These are phyloP conservation scores for Croton laevigatus DNA, from an alignment of 441 rosid species.

Conservation along the genomic window DNA sequence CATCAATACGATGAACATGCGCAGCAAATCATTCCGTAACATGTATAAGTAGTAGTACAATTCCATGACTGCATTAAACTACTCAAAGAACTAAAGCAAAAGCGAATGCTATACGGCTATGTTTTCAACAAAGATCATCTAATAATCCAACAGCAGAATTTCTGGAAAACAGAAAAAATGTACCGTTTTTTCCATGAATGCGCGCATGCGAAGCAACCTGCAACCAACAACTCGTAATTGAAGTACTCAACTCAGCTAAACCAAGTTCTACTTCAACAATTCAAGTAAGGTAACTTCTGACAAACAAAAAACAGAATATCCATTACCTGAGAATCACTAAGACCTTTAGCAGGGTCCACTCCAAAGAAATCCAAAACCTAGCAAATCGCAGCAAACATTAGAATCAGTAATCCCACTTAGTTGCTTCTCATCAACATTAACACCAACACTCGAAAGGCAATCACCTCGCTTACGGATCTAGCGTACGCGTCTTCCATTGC, in stretches of 20 bases:
- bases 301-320: not conserved
- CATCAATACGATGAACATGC: not conserved
- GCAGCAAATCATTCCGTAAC: not conserved
- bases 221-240: constrained; percentile 12
- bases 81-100: not conserved
- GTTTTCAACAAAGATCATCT: not conserved
- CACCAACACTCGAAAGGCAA: constrained; percentile 13
- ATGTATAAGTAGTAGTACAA: not conserved
- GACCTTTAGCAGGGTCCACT: constrained; percentile 74
- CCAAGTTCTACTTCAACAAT: not conserved
- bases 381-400: constrained; percentile 10
- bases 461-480: constrained; percentile 92
- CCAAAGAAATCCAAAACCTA: constrained; percentile 88
- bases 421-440: constrained; percentile 10
- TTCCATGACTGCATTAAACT: not conserved
- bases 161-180: constrained; percentile 18
- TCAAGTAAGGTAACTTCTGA: not conserved
- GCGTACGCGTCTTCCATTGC: constrained; percentile 95
- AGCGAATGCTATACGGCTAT: too few relatives aligned
- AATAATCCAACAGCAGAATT: not conserved
- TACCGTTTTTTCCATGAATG: constrained; percentile 78
- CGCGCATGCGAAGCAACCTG: constrained; percentile 79
- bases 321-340: constrained; percentile 81
- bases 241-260: constrained; percentile 1
- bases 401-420: not conserved